Evolutionary conservation across 768 basidiomycete genomes (phyloP).

Genomic region (Cyclocybe aegerita): DNA sequence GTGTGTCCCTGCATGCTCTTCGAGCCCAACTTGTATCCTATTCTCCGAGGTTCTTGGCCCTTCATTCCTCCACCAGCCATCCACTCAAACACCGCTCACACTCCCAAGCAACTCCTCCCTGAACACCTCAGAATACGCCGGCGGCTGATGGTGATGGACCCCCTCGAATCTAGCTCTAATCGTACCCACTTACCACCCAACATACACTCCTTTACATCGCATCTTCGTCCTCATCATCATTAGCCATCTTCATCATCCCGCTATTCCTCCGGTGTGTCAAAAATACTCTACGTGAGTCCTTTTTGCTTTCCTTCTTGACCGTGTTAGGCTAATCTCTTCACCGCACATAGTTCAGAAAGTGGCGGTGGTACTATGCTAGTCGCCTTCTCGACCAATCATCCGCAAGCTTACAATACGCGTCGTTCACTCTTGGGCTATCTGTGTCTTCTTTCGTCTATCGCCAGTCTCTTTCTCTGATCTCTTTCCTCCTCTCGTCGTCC

Average conservation of each 20-base stretch:
- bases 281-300: conserved; percentile 14
- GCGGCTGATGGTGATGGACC: conserved; percentile 2
- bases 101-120: neutral
- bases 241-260: conserved; percentile 6
- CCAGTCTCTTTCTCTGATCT: neutral
- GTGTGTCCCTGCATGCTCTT: conserved; percentile 6
- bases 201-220: neutral
- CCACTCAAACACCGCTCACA: conserved; percentile 16
- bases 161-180: conserved; percentile 5
- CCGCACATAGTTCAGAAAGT: conserved; percentile 2
- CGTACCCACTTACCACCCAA: neutral
- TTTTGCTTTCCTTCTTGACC: neutral
- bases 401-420: no score
- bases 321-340: neutral
- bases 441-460: neutral
- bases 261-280: conserved; percentile 5
- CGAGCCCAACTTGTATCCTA: conserved; percentile 6
- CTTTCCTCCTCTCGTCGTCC: neutral
- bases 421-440: neutral
- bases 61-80: conserved; percentile 1
- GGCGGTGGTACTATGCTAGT: no score
- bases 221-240: neutral
- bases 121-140: neutral
- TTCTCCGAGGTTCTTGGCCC: conserved; percentile 16
- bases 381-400: no score